Conservation (phyloP, 495 filamentous ascomycete genomes). For the Tetracladium setigerum region DNA sequence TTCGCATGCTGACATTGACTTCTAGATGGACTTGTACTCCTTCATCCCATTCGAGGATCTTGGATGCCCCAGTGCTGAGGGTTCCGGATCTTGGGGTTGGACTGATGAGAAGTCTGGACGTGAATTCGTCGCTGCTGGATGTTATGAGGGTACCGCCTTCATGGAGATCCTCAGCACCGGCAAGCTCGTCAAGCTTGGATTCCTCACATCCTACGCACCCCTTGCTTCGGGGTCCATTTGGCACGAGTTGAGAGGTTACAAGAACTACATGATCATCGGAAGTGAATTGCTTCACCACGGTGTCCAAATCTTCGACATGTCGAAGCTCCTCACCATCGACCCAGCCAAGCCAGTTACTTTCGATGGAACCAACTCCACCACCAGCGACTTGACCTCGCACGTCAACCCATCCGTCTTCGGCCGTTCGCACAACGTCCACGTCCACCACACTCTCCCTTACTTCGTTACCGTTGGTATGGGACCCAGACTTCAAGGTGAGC, state of each 20-base stretch:
- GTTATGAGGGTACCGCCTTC: slow-evolving; percentile 50
- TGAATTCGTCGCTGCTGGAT: slow-evolving; percentile 49
- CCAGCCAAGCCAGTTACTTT: slow-evolving; percentile 17
- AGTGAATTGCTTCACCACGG: slow-evolving; percentile 40
- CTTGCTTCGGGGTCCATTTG: slow-evolving; percentile 26
- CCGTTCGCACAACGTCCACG: slow-evolving; percentile 44
- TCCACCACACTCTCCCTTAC: slow-evolving; percentile 41
- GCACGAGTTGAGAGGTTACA: slow-evolving; percentile 40
- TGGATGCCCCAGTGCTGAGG: slow-evolving; percentile 27
- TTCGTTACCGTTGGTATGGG: slow-evolving; percentile 43
- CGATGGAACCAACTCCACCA: slow-evolving; percentile 8
- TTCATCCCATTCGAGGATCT: slow-evolving; percentile 44
- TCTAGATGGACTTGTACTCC: slow-evolving; percentile 39
- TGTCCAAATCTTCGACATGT: slow-evolving; percentile 47
- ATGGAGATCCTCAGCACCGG: slow-evolving; percentile 43
- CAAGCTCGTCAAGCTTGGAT: slow-evolving; percentile 45
- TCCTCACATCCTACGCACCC: slow-evolving; percentile 39
- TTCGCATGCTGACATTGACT: not conserved
- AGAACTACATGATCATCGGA: slow-evolving; percentile 42
- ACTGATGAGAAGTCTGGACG: slow-evolving; percentile 44
- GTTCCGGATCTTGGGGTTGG: slow-evolving; percentile 37
- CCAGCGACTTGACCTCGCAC: slow-evolving; percentile 31
- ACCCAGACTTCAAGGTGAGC: slow-evolving; percentile 27
- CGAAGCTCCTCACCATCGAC: slow-evolving; percentile 6
- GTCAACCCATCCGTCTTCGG: slow-evolving; percentile 36